Base-by-base conservation (phyloP, 2,329 filamentous ascomycete species). In the Macroventuria anomochaeta region DNA sequence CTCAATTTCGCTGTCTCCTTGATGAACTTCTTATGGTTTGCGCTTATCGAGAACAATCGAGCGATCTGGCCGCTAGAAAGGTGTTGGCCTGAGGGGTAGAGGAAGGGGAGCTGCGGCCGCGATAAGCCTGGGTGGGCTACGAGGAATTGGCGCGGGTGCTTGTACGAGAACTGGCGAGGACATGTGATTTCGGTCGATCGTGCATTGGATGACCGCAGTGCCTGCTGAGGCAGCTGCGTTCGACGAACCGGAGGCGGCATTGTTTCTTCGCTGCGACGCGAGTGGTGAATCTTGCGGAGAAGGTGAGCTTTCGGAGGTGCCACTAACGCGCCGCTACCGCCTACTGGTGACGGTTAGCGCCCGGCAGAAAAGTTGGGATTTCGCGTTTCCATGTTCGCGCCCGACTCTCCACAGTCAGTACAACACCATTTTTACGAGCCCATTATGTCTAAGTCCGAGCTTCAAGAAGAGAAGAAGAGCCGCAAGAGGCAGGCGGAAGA, bases 1-100 rank as follows among this genome's bases (percentile, higher is more conserved):
- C 87, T 88, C 25, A 89, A 80, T 65, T 85, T 85, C 39, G 90
- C 79, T 65, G 93, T 89, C 59, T 88, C 81, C 58, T 84, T 87
- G 53, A 93, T 78, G 79, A 87, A 91, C 58, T 80, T 78, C 60
- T 85, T 88, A 58, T 86, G 85, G 70, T 92, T 88, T 0, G 90
- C 61, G 38, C 64, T 72, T 20, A 74, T 96, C n/a, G 89, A 91
- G 55, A 96, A 83, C 57, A 90, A 84, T 46, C 93, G 88, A 3
- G 84, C 83, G 31, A 88, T 78, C 57, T 80, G 79, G 38, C 72
- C 62, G 59, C 71, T 69, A 31, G 69, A 63, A 15, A 67, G 55
- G 41, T 59, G 58, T 29, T 77, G 73, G 21, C 81, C 76, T 7
- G 83, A 77, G 57, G 83, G 80, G 59, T 85, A 82, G 42, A 89